Evolutionary conservation across 129 eudicot species (phyloP), one percentile per base, ranked within the genome.

Genomic region (Ambrosia trifida): DNA sequence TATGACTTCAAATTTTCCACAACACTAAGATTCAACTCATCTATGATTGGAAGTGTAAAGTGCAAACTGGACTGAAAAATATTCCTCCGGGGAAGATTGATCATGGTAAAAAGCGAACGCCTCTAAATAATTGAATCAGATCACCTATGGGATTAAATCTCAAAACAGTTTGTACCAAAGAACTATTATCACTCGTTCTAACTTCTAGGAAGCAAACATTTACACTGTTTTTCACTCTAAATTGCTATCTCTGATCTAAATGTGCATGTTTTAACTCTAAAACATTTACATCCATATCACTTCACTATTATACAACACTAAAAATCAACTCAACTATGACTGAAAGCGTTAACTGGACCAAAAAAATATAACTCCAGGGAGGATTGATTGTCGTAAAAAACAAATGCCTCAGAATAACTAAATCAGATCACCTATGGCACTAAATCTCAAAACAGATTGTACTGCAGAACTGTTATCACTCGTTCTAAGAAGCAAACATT

Each of bases 51-150:
- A 35, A 35, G 40, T 35, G 3, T 35, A 35, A 35, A 51, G 35
- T 12, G 18, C n/a, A n/a, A 52, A 33, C 40, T 6, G 40, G n/a
- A n/a, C n/a, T n/a, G n/a, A n/a, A 35, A 49, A 36, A 31, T 31
- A 60, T 60, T 64, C 79, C 72, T 75, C 47, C 3, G 65, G 41
- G 8, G 66, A 65, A 4, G 79, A 53, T 14, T 65, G 67, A 65
- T 66, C 79, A 12, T 38, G 52, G 7, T 57, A 65, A 43, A 54
- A 53, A 54, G 41, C 67, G 3, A 66, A 66, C 5, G 79, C 58
- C 57, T 75, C 41, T 36, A 7, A 4, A 36, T 36, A 36, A 36
- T 7, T 36, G 41, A 36, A 58, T 4, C 44, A 53, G 43, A 41
- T 11, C 45, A 40, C 33, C 50, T 52, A 3, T 53, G 33, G 66